These are phyloP conservation scores for Cynanchum wilfordii DNA, from an alignment of 257 asterid genomes.

Conservation along the genomic window DNA sequence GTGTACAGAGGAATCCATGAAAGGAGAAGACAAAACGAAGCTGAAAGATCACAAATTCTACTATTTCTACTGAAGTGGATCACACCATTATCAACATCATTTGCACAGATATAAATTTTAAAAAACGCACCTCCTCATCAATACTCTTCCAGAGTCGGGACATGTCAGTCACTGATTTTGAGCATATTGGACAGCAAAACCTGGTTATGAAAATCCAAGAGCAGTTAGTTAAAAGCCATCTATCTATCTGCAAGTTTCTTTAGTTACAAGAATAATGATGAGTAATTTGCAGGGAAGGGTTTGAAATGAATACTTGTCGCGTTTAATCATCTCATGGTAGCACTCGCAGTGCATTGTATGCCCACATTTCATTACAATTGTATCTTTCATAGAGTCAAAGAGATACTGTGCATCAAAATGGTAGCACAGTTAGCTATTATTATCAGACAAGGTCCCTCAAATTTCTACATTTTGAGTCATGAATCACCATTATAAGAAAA, in stretches of 20 bases:
- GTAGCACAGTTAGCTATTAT: conserved; percentile 1
- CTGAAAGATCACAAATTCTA: background rate
- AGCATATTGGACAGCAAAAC: conserved; percentile 93
- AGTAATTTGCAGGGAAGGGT: conserved; percentile 4
- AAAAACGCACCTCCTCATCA: conserved; percentile 68
- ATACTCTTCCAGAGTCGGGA: conserved; percentile 63
- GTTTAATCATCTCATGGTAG: conserved; percentile 77
- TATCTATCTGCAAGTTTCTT: background rate
- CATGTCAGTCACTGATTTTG: conserved; percentile 80
- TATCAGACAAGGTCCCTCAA: background rate
- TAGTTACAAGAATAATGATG: background rate
- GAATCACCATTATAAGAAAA: background rate
- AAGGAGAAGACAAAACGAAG: background rate
- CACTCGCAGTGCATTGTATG: conserved; percentile 96
- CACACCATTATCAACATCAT: background rate
- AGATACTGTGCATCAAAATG: conserved; percentile 53
- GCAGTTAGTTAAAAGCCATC: background rate
- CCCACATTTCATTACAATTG: conserved; percentile 90
- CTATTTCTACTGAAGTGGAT: background rate
- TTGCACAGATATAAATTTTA: background rate
- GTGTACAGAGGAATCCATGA: background rate
- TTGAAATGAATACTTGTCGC: conserved; percentile 50
- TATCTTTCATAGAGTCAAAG: conserved; percentile 86
- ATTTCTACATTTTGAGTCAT: background rate
- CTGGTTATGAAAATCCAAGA: conserved; percentile 25